Base-by-base conservation (phyloP, 106 monocot species). In the Alisma plantagoaquatica region DNA sequence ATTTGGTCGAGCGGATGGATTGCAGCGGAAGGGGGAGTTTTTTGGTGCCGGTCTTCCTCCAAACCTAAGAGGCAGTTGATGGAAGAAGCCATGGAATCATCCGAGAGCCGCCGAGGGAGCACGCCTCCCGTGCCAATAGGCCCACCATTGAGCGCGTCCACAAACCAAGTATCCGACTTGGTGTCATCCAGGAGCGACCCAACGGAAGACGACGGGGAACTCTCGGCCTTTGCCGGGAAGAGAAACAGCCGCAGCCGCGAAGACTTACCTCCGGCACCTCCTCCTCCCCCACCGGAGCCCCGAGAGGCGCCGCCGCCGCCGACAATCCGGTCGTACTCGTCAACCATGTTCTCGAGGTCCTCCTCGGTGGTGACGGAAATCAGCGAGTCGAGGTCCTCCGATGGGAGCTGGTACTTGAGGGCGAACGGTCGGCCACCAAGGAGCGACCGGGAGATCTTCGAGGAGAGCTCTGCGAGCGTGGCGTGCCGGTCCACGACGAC, bases 271-370 rank as follows among this genome's bases (percentile, higher is more conserved):
- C 73, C 63, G 41, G 57, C 19, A 2, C 73, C 50, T n/a, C n/a
- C n/a, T 8, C 46, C 30, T 1, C 44, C 10, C 16, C 54, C 63
- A 26, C 23, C 10, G 29, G 38, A 18, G 27, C 35, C 49, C 33
- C 44, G 8, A 35, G 75, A 29, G 44, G 63, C 59, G 10, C 16
- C 41, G 55, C 7, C 11, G 38, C 11, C 30, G 46, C n/a, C n/a
- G n/a, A n/a, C 49, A 48, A 82, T 67, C 49, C 86, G 82, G 26
- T 86, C 92, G 76, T 76, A 86, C 76, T 92, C 92, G 15, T 92
- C 92, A 61, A 92, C 53, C 82, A 92, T 86, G 69, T 92, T 92
- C 8, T 92, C 92, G 57, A 86, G 79, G 55, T 92, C 92, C 60
- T 92, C 92, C 45, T 92, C 92, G 20, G 86, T 82, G 33, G 92